Percentiles rank a stretch among this genome's conserved stretches.
These are phyloP conservation scores for Agaricus blazei DNA, from an alignment of 768 basidiomycete species.

Conservation along the genomic window DNA sequence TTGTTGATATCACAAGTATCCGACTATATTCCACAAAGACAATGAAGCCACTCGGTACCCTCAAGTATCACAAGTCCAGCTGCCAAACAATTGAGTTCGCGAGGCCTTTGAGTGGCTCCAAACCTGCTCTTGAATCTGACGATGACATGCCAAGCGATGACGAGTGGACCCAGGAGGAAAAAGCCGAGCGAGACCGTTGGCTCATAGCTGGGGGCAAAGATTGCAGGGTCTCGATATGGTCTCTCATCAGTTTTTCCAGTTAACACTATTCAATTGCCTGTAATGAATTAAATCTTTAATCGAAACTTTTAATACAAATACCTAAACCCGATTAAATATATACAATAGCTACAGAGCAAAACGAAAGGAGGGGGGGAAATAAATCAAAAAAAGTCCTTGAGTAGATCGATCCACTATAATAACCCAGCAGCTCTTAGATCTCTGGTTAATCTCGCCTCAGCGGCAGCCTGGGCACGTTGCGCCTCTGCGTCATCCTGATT, in stretches of 20 bases:
- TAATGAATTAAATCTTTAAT: not conserved
- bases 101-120: constrained; percentile 13
- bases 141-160: constrained; percentile 47
- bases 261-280: not conserved
- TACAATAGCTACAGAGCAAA: not conserved
- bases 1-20: constrained; percentile 41
- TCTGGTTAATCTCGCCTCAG: constrained; percentile 41
- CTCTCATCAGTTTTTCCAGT: constrained; percentile 47
- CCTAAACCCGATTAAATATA: not conserved
- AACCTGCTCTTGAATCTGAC: constrained; percentile 5
- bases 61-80: constrained; percentile 75
- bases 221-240: constrained; percentile 68
- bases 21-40: constrained; percentile 78
- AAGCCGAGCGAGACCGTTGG: constrained; percentile 50
- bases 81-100: constrained; percentile 79
- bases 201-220: constrained; percentile 64
- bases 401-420: constrained; percentile 25
- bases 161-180: constrained; percentile 41
- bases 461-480: constrained; percentile 5
- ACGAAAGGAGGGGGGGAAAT: not conserved
- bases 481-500: constrained; percentile 22
- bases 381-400: not conserved
- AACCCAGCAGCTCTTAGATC: constrained; percentile 54
- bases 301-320: not conserved
- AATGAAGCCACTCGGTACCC: constrained; percentile 78